A percentile compares a stretch with the other conserved stretches of the same genome.
These are phyloP conservation scores for Aspergillus pseudoglaucus DNA, from an alignment of 2,329 filamentous ascomycete genomes.

Conservation along the genomic window DNA sequence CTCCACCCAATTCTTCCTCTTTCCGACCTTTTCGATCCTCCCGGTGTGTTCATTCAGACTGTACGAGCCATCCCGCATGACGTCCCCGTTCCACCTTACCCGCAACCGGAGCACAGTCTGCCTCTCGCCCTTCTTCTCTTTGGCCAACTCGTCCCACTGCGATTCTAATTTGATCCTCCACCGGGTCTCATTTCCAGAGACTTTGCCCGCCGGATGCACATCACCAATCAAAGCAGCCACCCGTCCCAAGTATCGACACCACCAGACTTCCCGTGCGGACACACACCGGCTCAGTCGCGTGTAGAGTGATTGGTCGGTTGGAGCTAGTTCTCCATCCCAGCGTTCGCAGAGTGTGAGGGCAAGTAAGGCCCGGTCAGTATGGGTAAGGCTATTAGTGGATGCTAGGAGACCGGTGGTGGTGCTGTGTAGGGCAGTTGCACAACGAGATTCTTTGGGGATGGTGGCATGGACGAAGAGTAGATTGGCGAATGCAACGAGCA, in stretches of 20 bases:
- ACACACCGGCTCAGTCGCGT: conserved; percentile 48
- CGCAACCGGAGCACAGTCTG: conserved; percentile 39
- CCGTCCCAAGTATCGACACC: conserved; percentile 58
- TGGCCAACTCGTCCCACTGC: conserved; percentile 32
- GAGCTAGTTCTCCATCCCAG: conserved; percentile 62
- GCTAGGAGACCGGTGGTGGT: conserved; percentile 64
- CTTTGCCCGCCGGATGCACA: conserved; percentile 56
- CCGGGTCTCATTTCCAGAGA: conserved; percentile 6
- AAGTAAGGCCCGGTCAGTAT: conserved; percentile 63
- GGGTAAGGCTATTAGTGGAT: conserved; percentile 65
- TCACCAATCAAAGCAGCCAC: conserved; percentile 52
- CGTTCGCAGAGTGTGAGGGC: conserved; percentile 66
- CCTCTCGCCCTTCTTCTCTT: conserved; percentile 33
- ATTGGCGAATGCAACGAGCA: conserved; percentile 54
- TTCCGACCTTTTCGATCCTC: conserved; percentile 49
- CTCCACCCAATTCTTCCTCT: conserved; percentile 53
- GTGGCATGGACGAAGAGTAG: conserved; percentile 50
- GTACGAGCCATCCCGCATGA: conserved; percentile 25
- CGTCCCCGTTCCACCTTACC: conserved; percentile 37
- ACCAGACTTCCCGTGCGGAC: conserved; percentile 54
- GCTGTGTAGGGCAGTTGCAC: conserved; percentile 64
- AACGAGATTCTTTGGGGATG: conserved; percentile 49
- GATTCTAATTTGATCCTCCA: conserved; percentile 37
- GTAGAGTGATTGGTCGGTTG: conserved; percentile 52
- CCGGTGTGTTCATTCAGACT: conserved; percentile 36